Base-by-base conservation (phyloP, 768 basidiomycete species). In the Gyrodon lividus region DNA sequence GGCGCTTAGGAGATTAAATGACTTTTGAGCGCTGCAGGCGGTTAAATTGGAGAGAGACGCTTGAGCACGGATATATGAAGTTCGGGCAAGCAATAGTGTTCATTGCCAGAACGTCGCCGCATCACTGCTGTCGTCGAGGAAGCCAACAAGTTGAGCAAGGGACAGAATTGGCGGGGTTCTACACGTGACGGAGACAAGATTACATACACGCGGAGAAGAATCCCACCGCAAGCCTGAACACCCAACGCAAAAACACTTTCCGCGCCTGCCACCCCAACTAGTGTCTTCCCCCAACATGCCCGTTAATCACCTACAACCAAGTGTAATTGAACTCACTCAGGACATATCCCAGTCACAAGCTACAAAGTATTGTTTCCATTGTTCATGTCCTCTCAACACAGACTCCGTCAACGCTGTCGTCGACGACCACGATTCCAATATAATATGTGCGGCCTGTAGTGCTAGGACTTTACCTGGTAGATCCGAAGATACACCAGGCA, bases 361-460 rank as follows among this genome's bases (percentile, higher is more conserved):
- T 3, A 55, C 65, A 33, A 72, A 72, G 59, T 56, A 66, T 49
- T 71, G 71, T 51, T 64, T 64, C 24, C 59, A 51, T 41, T 74
- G 69, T 50, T 63, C 62, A 46, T 60, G 55, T 49, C 66, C 62
- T 16, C 63, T 72, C 46, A 56, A 63, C 44, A 46, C 52, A 37
- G 70, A 71, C 52, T 47, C 62, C 20, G 37, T 59, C 53, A 62
- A 57, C 52, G 37, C 64, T 47, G 62, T 62, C 53, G 59, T 61
- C 49, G 63, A 64, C 55, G 59, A 48, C 52, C 49, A 58, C 30
- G 64, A 67, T 40, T 34, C 60, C 14, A 59, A 58, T 54, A 64
- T 67, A 53, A 74, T 83, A 48, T 84, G 81, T 57, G 67, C 69
- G 13, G 62, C 72, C 43, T 83, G 81, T 70, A 75, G 75, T 30